Conservation (phyloP, 306 rosid species). For the Begonia loranthoides region DNA sequence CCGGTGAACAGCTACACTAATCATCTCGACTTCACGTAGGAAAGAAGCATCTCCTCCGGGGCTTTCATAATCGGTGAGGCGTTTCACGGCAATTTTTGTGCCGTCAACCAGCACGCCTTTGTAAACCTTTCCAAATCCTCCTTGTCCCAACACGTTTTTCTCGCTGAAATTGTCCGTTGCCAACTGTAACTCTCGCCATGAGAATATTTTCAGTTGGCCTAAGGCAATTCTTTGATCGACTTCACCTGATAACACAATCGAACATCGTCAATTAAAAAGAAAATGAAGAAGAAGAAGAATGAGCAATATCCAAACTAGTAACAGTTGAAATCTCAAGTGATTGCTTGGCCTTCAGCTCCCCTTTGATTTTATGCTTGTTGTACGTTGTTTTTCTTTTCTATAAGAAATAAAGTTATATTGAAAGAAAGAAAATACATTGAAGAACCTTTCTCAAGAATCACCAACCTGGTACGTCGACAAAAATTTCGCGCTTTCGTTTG, state of each 20-base stretch:
- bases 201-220: slow-evolving; percentile 81
- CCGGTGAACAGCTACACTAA: slow-evolving; percentile 91
- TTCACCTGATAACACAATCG: slow-evolving; percentile 48
- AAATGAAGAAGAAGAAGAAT: background rate
- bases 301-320: slow-evolving; percentile 1
- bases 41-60: slow-evolving; percentile 98
- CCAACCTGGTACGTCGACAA: slow-evolving; percentile 82
- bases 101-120: slow-evolving; percentile 84
- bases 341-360: too few relatives aligned
- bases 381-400: too few relatives aligned
- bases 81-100: slow-evolving; percentile 90
- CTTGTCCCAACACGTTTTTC: slow-evolving; percentile 91
- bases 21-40: slow-evolving; percentile 99
- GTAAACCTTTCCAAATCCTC: slow-evolving; percentile 99
- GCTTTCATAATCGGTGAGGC: slow-evolving; percentile 84
- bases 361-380: too few relatives aligned
- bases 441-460: background rate
- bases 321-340: too few relatives aligned
- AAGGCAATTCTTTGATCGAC: slow-evolving; percentile 90
- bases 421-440: too few relatives aligned
- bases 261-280: background rate
- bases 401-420: too few relatives aligned
- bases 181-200: slow-evolving; percentile 86
- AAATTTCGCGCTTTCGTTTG: slow-evolving; percentile 62
- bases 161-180: slow-evolving; percentile 90